Percentiles rank a stretch among this genome's conserved stretches.
phyloP scores from a whole-genome alignment of 169 alveolate species.

The Eimeria maxima region DNA sequence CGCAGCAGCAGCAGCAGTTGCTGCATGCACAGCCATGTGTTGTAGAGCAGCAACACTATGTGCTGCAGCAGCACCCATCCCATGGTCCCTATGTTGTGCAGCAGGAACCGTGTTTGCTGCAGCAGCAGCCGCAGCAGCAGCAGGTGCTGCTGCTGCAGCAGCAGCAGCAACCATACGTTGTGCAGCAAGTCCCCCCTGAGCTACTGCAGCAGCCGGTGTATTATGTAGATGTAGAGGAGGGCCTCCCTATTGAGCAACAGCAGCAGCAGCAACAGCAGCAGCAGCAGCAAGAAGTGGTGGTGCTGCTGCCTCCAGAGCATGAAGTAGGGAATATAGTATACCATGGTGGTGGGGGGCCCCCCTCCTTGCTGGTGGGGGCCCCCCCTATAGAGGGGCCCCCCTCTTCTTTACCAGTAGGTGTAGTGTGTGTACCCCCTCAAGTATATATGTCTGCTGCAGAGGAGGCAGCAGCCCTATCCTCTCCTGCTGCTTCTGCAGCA shows the following conservation, averaged over 20 bases:
- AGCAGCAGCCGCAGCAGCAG: slow-evolving; percentile 48
- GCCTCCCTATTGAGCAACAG: too few species aligned
- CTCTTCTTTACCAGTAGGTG: not conserved
- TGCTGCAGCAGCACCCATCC: slow-evolving; percentile 38
- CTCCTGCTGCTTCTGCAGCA: not conserved
- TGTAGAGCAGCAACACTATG: not conserved
- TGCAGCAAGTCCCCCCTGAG: not conserved
- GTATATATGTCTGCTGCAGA: too few species aligned
- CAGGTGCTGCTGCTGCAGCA: slow-evolving; percentile 24
- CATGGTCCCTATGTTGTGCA: not conserved
- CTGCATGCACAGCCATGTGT: not conserved
- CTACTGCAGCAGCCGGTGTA: not conserved
- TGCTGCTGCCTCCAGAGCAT: not conserved
- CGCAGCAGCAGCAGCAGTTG: not conserved
- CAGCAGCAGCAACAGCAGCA: slow-evolving; percentile 18
- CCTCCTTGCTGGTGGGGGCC: too few species aligned
- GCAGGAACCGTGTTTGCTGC: not conserved
- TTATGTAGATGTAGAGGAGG: not conserved
- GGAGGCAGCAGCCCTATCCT: not conserved
- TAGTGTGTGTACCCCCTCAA: not conserved
- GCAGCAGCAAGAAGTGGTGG: not conserved
- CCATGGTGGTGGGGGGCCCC: too few species aligned
- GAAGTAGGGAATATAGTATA: not conserved
- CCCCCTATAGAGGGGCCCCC: not conserved
- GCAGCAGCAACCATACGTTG: not conserved